Percentiles rank a stretch among this genome's conserved stretches.
phyloP scores from a whole-genome alignment of 352 stramenopile species.

The Globisporangium orthogonon region DNA sequence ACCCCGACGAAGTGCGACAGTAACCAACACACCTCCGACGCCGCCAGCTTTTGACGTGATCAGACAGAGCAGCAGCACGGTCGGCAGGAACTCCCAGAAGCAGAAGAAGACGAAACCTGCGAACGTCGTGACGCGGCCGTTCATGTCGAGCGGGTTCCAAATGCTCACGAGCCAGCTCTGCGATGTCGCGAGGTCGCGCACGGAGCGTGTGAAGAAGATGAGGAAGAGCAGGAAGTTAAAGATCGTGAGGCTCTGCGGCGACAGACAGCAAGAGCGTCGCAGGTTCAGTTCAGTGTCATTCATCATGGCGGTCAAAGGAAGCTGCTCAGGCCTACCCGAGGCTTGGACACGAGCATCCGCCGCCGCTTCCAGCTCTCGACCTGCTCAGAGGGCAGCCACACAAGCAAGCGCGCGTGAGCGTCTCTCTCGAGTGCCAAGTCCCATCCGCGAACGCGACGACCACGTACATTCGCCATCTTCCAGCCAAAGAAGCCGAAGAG shows the following conservation, averaged over 20 bases:
- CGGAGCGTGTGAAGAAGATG: constrained; percentile 78
- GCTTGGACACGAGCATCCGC: constrained; percentile 66
- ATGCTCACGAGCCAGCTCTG: constrained; percentile 84
- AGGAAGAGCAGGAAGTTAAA: constrained; percentile 76
- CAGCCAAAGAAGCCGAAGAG: constrained; percentile 84
- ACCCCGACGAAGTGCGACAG: no score
- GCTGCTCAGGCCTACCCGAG: constrained; percentile 28
- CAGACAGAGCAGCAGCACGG: constrained; percentile 68
- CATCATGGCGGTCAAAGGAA: no score
- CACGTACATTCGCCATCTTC: constrained; percentile 74
- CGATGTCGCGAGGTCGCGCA: constrained; percentile 72
- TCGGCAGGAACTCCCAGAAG: constrained; percentile 85
- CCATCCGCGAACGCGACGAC: no score
- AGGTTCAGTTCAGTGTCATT: background rate
- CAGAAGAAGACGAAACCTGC: constrained; percentile 82
- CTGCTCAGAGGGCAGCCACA: constrained; percentile 12
- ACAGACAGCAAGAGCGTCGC: background rate
- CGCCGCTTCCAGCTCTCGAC: constrained; percentile 73
- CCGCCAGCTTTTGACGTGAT: constrained; percentile 79
- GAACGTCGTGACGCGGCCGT: constrained; percentile 70
- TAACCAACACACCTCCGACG: constrained; percentile 43
- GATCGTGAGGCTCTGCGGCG: constrained; percentile 54
- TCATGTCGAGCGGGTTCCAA: constrained; percentile 85
- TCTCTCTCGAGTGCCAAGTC: background rate
- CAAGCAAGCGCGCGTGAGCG: background rate